phyloP scores from a whole-genome alignment of 257 asterid species.

The Przewalskia tangutica region DNA sequence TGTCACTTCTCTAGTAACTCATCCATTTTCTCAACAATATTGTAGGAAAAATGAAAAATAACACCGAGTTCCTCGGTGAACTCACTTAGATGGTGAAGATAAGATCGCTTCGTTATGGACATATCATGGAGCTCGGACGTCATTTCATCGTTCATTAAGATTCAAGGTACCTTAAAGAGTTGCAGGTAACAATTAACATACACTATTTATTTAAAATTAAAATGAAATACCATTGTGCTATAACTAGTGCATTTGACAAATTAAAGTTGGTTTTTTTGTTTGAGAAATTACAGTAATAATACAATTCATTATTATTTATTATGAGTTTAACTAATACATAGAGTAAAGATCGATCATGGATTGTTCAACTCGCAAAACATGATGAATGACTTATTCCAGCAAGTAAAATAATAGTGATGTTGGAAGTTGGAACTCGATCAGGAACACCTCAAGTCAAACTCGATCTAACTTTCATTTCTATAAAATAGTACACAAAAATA shows the following conservation, averaged over 20 bases:
- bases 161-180: not conserved
- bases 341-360: not conserved
- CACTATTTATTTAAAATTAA: not conserved
- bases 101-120: not conserved
- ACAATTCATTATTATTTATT: not conserved
- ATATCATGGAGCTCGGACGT: not conserved
- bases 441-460: not conserved
- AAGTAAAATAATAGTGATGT: not conserved
- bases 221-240: not conserved
- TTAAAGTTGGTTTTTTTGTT: not conserved
- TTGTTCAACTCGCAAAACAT: not conserved
- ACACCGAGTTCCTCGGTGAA: too few species aligned
- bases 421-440: not conserved
- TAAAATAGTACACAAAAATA: not conserved
- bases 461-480: not conserved
- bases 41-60: too few species aligned
- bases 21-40: too few species aligned
- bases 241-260: not conserved
- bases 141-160: not conserved
- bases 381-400: too few species aligned
- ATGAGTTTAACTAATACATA: not conserved
- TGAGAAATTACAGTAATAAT: not conserved
- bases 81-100: not conserved
- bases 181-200: not conserved
- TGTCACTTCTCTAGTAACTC: too few species aligned